Conservation (phyloP, 2,329 filamentous ascomycete species). For the Claviceps digitariae region DNA sequence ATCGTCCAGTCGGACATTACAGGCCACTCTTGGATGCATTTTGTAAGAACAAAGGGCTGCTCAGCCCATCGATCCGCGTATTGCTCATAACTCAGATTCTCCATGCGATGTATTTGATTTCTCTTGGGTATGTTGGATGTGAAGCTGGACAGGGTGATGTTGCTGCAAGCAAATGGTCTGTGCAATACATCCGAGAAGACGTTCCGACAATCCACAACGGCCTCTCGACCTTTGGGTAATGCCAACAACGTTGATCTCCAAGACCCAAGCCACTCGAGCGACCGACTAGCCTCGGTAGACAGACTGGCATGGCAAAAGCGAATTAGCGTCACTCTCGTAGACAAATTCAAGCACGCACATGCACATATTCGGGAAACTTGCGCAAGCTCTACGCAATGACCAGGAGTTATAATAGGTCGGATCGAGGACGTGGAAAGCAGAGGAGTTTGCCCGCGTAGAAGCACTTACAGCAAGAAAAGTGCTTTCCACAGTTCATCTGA, state of each 20-base stretch:
- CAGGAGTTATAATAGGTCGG: background rate
- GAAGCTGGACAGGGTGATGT: conserved; percentile 55
- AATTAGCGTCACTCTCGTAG: background rate
- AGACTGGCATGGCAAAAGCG: conserved; percentile 10
- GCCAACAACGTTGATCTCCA: conserved; percentile 72
- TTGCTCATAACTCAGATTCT: conserved; percentile 55
- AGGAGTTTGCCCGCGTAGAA: background rate
- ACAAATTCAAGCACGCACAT: background rate
- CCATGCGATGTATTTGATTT: conserved; percentile 61
- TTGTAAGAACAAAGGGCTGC: conserved; percentile 74
- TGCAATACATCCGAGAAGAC: conserved; percentile 87
- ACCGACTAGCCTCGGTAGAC: conserved; percentile 17
- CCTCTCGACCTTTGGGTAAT: conserved; percentile 34
- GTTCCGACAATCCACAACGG: conserved; percentile 55
- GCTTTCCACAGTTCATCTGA: conserved; percentile 83
- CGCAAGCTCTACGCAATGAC: conserved; percentile 7
- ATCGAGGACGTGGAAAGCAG: background rate
- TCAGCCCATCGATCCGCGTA: conserved; percentile 67
- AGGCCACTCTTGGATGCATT: conserved; percentile 71
- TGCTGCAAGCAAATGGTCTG: conserved; percentile 78
- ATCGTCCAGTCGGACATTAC: conserved; percentile 62
- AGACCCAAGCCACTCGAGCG: conserved; percentile 55
- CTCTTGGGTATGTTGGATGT: conserved; percentile 53
- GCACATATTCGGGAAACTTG: background rate
- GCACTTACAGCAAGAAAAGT: conserved; percentile 69